Evolutionary conservation across 2,329 filamentous ascomycete genomes (phyloP).

Genomic region (Paradendryphiella salina): DNA sequence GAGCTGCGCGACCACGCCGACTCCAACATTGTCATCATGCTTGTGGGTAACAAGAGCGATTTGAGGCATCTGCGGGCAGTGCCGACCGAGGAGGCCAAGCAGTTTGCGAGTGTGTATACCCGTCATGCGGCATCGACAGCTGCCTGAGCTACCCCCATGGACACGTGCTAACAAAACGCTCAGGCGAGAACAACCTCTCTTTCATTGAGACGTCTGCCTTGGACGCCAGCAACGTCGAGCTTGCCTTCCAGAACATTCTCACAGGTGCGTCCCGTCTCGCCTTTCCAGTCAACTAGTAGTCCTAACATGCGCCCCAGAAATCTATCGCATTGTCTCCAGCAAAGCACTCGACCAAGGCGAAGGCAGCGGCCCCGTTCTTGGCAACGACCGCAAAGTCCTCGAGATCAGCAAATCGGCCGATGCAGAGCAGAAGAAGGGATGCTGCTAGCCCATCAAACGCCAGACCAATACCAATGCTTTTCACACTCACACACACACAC

Average conservation of each 20-base stretch:
- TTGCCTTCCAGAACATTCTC: conserved; percentile 99
- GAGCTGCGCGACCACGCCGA: conserved; percentile 97
- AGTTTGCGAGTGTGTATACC: conserved; percentile 79
- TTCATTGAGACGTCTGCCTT: conserved; percentile 99
- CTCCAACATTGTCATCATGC: conserved; percentile 99
- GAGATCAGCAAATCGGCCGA: conserved; percentile 85
- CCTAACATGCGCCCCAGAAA: conserved; percentile 64
- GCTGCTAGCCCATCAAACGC: conserved; percentile 64
- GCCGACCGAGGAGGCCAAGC: conserved; percentile 95
- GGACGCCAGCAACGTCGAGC: conserved; percentile 97
- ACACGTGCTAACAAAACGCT: neutral
- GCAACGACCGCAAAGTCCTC: conserved; percentile 72
- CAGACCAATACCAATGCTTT: conserved; percentile 9
- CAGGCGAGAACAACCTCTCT: conserved; percentile 95
- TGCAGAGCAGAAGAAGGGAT: conserved; percentile 76
- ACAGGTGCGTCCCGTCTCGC: conserved; percentile 71
- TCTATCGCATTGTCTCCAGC: conserved; percentile 98
- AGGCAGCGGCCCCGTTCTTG: conserved; percentile 75
- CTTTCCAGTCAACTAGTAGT: neutral
- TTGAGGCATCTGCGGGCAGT: conserved; percentile 96
- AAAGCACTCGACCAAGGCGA: conserved; percentile 94
- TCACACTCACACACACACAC: no score
- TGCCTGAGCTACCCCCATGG: neutral
- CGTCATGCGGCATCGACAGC: conserved; percentile 16
- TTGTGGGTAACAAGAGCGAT: conserved; percentile 99